phyloP scores from a whole-genome alignment of 2,329 filamentous ascomycete species.

The Ophiocordyceps polyrhachis-furcata region DNA sequence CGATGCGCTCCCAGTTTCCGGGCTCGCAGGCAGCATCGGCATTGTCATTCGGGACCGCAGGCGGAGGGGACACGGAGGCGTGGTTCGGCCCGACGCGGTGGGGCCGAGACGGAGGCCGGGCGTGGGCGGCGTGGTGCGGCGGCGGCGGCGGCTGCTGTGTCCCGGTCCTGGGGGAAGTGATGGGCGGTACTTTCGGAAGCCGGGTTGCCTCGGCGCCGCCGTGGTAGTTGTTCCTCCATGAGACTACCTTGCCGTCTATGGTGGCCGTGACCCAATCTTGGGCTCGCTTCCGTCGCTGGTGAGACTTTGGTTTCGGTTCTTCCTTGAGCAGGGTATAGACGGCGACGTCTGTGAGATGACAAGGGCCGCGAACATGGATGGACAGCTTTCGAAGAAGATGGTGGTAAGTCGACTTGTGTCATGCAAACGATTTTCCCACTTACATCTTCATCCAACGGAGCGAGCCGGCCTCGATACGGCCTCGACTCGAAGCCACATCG shows the following conservation, averaged over 20 bases:
- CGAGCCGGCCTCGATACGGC: slow-evolving; percentile 39
- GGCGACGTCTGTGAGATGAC: slow-evolving; percentile 47
- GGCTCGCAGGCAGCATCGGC: slow-evolving; percentile 8
- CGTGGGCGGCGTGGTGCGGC: neutral
- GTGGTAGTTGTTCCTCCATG: slow-evolving; percentile 39
- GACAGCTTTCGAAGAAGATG: slow-evolving; percentile 50
- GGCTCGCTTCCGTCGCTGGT: slow-evolving; percentile 34
- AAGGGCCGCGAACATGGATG: slow-evolving; percentile 52
- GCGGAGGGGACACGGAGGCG: neutral
- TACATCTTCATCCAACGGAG: slow-evolving; percentile 54
- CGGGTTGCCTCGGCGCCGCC: slow-evolving; percentile 13
- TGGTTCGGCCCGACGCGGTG: neutral
- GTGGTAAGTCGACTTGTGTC: no score
- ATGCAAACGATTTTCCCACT: no score
- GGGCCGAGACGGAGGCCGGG: neutral
- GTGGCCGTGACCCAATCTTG: slow-evolving; percentile 32
- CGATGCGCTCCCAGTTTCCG: slow-evolving; percentile 13
- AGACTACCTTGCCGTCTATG: slow-evolving; percentile 36
- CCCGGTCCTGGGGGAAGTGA: neutral
- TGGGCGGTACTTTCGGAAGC: slow-evolving; percentile 2
- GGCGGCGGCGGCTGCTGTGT: neutral
- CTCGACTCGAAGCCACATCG: slow-evolving; percentile 33
- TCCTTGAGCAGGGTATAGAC: slow-evolving; percentile 36
- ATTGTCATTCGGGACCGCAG: neutral
- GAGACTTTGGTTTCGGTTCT: slow-evolving; percentile 6